Percentiles rank a stretch among this genome's conserved stretches.
These are phyloP conservation scores for Carnegiea gigantea DNA, from an alignment of 179 eudicot species.

Conservation along the genomic window DNA sequence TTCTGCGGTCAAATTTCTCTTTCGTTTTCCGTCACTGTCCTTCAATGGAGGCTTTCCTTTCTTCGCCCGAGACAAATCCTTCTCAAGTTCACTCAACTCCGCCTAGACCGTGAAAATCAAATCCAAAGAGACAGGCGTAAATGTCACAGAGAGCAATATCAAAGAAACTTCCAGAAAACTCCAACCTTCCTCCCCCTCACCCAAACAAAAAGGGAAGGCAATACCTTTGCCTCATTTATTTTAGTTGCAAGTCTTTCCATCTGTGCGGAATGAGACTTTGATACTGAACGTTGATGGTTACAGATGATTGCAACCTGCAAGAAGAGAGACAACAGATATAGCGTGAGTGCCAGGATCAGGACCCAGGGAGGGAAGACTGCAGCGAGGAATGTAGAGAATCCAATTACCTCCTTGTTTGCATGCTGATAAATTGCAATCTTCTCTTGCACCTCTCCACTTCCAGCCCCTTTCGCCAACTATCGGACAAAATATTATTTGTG, in stretches of 20 bases:
- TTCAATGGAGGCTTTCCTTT: conserved; percentile 85
- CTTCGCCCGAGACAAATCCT: conserved; percentile 75
- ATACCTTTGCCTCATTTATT: conserved; percentile 82
- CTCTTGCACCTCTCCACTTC: conserved; percentile 68
- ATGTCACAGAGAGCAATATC: neutral
- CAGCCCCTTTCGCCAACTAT: conserved; percentile 67
- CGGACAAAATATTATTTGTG: conserved; percentile 7
- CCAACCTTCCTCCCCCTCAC: too few relatives aligned
- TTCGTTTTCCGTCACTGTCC: conserved; percentile 69
- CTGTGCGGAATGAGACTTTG: conserved; percentile 80
- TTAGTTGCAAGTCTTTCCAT: conserved; percentile 62
- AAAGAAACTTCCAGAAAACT: neutral
- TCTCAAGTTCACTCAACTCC: conserved; percentile 54
- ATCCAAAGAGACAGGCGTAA: neutral
- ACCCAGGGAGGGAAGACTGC: neutral
- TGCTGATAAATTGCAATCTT: conserved; percentile 68
- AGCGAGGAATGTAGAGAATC: conserved; percentile 11
- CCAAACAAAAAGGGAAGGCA: neutral
- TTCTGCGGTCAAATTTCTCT: conserved; percentile 71
- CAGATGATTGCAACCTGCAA: conserved; percentile 95
- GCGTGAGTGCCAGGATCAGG: conserved; percentile 7
- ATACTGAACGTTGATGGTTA: conserved; percentile 96
- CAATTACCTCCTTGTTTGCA: conserved; percentile 95
- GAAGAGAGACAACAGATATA: conserved; percentile 10
- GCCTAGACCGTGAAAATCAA: conserved; percentile 34